A percentile compares a stretch with the other conserved stretches of the same genome.
Conservation (phyloP, 306 rosid genomes). For the apple (Malus domestica) region DNA sequence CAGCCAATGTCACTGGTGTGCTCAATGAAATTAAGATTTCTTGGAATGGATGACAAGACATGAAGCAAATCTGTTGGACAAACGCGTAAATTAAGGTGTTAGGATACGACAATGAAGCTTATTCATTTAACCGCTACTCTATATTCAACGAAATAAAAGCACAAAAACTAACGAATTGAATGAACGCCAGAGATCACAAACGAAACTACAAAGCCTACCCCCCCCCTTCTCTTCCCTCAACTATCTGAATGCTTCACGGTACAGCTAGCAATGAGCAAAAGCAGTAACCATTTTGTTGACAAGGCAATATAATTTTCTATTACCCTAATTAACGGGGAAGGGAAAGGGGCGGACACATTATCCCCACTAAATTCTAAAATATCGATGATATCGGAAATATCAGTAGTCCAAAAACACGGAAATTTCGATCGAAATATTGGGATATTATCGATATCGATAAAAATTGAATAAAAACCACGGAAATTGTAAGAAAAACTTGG, state of each 20-base stretch:
- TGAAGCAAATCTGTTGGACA: conserved; percentile 59
- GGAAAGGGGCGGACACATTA: not conserved
- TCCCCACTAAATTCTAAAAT: too few relatives aligned
- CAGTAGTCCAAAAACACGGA: too few relatives aligned
- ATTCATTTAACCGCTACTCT: not conserved
- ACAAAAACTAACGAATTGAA: not conserved
- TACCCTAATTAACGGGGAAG: not conserved
- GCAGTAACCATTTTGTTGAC: not conserved
- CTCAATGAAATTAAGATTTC: conserved; percentile 60
- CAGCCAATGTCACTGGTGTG: conserved; percentile 92
- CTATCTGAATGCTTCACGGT: not conserved
- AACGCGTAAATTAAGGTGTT: not conserved
- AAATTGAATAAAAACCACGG: too few relatives aligned
- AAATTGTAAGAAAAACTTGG: too few relatives aligned
- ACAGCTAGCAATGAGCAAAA: conserved; percentile 8
- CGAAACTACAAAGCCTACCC: not conserved
- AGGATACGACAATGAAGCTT: not conserved
- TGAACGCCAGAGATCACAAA: not conserved
- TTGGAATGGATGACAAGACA: conserved; percentile 51
- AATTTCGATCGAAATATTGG: too few relatives aligned
- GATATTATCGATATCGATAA: too few relatives aligned
- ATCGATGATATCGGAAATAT: too few relatives aligned
- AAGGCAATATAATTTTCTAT: not conserved
- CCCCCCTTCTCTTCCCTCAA: too few relatives aligned
- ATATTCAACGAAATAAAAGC: not conserved